These are phyloP conservation scores for Chernovozyma aurita DNA, from an alignment of 1,139 yeast genomes.

Conservation along the genomic window DNA sequence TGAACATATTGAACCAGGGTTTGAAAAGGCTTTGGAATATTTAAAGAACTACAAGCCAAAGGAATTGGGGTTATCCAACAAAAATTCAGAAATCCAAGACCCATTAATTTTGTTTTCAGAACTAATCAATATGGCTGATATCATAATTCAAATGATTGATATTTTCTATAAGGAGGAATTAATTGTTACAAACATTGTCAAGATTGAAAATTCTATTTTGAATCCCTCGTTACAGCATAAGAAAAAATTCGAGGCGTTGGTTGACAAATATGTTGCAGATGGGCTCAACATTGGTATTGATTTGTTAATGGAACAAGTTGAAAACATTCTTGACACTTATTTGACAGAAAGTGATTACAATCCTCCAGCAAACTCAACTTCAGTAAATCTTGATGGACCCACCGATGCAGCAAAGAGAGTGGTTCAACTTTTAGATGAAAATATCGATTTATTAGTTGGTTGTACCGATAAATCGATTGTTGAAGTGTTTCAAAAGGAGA, in stretches of 20 bases:
- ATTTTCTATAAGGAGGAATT: constrained; percentile 88
- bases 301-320: constrained; percentile 75
- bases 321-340: constrained; percentile 26
- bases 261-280: constrained; percentile 87
- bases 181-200: constrained; percentile 54
- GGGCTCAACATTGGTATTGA: constrained; percentile 90
- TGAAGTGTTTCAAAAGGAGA: constrained; percentile 91
- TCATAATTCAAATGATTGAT: constrained; percentile 88
- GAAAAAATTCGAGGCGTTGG: constrained; percentile 69
- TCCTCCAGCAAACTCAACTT: constrained; percentile 16
- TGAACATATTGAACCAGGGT: constrained; percentile 75
- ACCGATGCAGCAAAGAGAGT: constrained; percentile 67
- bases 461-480: constrained; percentile 84
- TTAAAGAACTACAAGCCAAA: constrained; percentile 60
- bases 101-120: constrained; percentile 88
- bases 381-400: constrained; percentile 55
- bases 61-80: constrained; percentile 12
- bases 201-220: constrained; percentile 69
- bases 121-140: constrained; percentile 85
- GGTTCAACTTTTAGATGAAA: constrained; percentile 62
- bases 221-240: constrained; percentile 79
- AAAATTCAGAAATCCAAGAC: too few species aligned
- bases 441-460: constrained; percentile 70
- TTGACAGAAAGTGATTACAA: constrained; percentile 32
- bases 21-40: constrained; percentile 70